Evolutionary conservation across 2,329 filamentous ascomycete species (phyloP), one percentile per base, ranked within the genome.

Genomic region (Pseudocercospora fijiensis): DNA sequence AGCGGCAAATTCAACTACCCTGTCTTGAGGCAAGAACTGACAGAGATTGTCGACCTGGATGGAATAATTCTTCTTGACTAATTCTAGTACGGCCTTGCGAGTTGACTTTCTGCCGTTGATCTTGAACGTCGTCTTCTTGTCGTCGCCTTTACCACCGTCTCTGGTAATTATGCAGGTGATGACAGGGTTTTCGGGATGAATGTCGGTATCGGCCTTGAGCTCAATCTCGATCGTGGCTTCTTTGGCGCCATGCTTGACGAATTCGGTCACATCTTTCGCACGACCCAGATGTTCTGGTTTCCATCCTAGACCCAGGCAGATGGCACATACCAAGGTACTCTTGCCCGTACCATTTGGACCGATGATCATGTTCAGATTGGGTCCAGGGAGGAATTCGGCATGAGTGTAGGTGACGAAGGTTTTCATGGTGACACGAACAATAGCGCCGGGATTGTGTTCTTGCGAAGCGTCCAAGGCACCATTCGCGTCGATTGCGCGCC

Each of bases 311-410:
- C 95, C 95, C 13, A 99, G 80, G 74, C 95, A 98, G 70, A 99
- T 96, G 51, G 95, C 95, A 78, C 95, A 99, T 49, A 99, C 94
- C 26, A 99, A 83, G 0, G 95, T 97, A 78, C 94, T 98, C 79
- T 99, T 99, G 61, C 95, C 95, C 0, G 95, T 98, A 33, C 95
- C 95, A 73, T 99, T 99, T n/a, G 95, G 95, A 0, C 95, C 95
- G 70, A 99, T 96, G 59, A 99, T 89, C 94, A 99, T 98, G 76
- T 99, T 99, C 73, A 99, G 78, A 75, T 91, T 94, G 0, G 95
- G 94, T 0, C 95, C 95, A 11, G 92, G 92, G 63, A 89, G 86
- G 77, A 98, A 97, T 69, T 96, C 93, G 61, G 92, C 94, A 59
- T 89, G 87, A 57, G 91, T 92, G 78, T 99, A 99, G 0, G 95